Conservation (phyloP, 768 basidiomycete species). For the Mycena vitilis region DNA sequence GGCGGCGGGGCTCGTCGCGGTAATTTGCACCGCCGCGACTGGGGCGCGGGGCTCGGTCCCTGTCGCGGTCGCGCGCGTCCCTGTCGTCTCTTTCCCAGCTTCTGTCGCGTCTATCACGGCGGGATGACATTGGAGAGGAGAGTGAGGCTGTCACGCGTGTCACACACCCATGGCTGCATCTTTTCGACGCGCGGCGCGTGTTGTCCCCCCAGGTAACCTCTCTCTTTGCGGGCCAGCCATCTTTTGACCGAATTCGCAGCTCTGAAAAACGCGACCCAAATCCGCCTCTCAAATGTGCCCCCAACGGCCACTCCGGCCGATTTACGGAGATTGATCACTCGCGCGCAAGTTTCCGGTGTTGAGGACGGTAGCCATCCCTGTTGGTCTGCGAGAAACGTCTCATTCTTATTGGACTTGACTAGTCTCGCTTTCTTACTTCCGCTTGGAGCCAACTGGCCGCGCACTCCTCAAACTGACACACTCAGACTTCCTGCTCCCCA, state of each 20-base stretch:
- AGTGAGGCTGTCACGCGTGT: constrained; percentile 23
- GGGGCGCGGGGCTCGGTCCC: constrained; percentile 57
- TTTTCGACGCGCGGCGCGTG: constrained; percentile 25
- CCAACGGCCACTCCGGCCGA: constrained; percentile 66
- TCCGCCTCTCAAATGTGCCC: constrained; percentile 63
- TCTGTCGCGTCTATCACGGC: constrained; percentile 61
- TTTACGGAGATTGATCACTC: constrained; percentile 57
- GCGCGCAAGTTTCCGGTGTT: constrained; percentile 58
- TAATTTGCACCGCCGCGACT: constrained; percentile 50
- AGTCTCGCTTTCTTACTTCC: constrained; percentile 72
- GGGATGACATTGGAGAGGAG: constrained; percentile 62
- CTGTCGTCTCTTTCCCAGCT: constrained; percentile 70
- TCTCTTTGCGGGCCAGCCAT: background rate
- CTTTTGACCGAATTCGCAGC: constrained; percentile 30
- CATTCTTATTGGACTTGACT: constrained; percentile 9
- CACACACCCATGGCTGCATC: constrained; percentile 18
- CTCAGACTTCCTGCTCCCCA: constrained; percentile 55
- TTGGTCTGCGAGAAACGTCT: background rate
- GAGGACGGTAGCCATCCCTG: constrained; percentile 50
- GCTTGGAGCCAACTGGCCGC: constrained; percentile 68
- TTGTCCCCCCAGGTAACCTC: constrained; percentile 13
- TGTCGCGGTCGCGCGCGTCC: constrained; percentile 46
- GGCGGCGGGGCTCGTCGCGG: constrained; percentile 57
- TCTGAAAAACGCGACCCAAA: constrained; percentile 49
- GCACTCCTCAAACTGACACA: constrained; percentile 69